Evolutionary conservation across 345 rosid genomes (phyloP), one percentile per base, ranked within the genome.

Genomic region (Boechera divaricarpa): DNA sequence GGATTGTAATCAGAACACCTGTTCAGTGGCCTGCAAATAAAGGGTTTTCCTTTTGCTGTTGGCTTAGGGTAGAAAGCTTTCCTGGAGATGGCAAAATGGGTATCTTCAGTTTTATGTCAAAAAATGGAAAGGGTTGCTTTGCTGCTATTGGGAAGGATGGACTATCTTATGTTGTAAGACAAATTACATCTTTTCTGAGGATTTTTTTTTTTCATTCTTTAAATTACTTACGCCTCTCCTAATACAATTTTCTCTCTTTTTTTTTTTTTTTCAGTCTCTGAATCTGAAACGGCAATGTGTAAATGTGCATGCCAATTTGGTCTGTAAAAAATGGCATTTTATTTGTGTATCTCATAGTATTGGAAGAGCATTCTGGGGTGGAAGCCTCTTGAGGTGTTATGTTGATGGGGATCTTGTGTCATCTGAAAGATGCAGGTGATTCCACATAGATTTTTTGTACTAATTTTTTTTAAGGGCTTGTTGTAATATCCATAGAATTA

Each of bases 371-470:
- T 94, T 94, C 83, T 94, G 97, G 74, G 98, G 97, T 64, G 97
- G 98, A 69, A 94, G 98, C 83, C 70, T 87, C 68, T 73, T 94
- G 81, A 86, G 87, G 83, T 94, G 95, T 83, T 94, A 87, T 73
- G 78, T 94, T 45, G 91, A 94, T 82, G 97, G 97, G 57, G 85
- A 81, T 70, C 92, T 90, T 75, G 89, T 90, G 53, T 89, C 95
- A 70, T 94, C 98, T 49, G 98, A 91, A 81, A 90, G 88, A 94
- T 94, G 98, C 98, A 94, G 98, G 98, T 90, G 26, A 63, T 38
- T 41, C 56, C 66, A 57, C 33, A 49, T 72, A 32, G 24, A 11
- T 4, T 32, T 59, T 55, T 31, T 45, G 42, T 74, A 36, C 36
- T 7, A 44, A 28, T 44, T 42, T 51, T 67, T 29, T 13, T 35